These are phyloP conservation scores for Dioszegia crocea DNA, from an alignment of 768 basidiomycete genomes.

Conservation along the genomic window DNA sequence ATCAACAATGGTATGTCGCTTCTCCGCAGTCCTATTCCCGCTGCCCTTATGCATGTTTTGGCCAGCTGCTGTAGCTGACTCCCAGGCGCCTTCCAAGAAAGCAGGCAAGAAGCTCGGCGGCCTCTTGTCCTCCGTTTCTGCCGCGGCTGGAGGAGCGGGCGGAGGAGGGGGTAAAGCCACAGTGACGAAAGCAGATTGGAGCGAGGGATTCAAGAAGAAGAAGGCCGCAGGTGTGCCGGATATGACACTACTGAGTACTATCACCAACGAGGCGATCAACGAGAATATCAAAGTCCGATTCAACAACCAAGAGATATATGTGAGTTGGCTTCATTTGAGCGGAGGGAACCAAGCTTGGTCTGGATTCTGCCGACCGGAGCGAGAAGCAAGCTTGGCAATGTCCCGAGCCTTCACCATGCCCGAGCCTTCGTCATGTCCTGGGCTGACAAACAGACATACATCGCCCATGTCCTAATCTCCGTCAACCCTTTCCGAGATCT, in stretches of 20 bases:
- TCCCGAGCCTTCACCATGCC: too few species aligned
- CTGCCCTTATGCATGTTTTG: too few species aligned
- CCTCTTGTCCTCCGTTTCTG: slow-evolving; percentile 28
- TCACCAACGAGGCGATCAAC: slow-evolving; percentile 96
- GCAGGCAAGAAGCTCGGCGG: slow-evolving; percentile 49
- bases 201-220: slow-evolving; percentile 96
- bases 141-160: slow-evolving; percentile 13
- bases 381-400: not conserved
- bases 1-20: too few species aligned
- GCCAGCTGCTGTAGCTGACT: too few species aligned
- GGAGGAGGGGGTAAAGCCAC: slow-evolving; percentile 7
- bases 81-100: slow-evolving; percentile 49
- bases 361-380: not conserved
- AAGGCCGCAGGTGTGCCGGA: slow-evolving; percentile 96
- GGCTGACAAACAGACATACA: slow-evolving; percentile 75
- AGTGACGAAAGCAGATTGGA: slow-evolving; percentile 73
- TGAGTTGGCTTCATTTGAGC: slow-evolving; percentile 31
- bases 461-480: slow-evolving; percentile 97
- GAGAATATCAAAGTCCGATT: slow-evolving; percentile 96
- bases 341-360: too few species aligned
- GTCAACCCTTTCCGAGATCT: slow-evolving; percentile 98
- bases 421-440: too few species aligned
- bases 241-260: slow-evolving; percentile 95
- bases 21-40: too few species aligned
- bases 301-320: slow-evolving; percentile 90